Percentiles rank a stretch among this genome's conserved stretches.
These are phyloP conservation scores for Pseudozyma hubeiensis DNA, from an alignment of 1,284 basidiomycete genomes.

Conservation along the genomic window DNA sequence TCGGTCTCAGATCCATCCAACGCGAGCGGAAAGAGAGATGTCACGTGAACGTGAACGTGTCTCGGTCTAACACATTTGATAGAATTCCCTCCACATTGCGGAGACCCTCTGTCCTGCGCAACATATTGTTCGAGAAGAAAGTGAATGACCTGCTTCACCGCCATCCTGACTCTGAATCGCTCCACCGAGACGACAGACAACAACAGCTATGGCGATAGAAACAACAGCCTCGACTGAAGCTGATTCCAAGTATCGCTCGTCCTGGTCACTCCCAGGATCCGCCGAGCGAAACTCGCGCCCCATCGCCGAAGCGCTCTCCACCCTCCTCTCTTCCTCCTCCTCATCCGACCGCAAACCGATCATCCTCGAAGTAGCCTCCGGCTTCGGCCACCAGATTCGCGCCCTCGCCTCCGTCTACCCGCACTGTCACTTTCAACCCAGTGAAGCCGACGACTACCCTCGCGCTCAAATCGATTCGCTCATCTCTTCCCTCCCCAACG, in stretches of 20 bases:
- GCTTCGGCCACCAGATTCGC: constrained; percentile 40
- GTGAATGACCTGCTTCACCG: background rate
- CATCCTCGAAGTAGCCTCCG: constrained; percentile 49
- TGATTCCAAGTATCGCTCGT: constrained; percentile 33
- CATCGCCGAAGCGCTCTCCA: constrained; percentile 34
- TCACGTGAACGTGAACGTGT: no score
- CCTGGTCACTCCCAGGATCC: constrained; percentile 42
- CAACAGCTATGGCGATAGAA: background rate
- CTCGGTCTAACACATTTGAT: constrained; percentile 7
- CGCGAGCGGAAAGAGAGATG: no score
- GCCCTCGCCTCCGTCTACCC: constrained; percentile 20
- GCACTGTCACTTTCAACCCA: constrained; percentile 29
- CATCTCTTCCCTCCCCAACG: constrained; percentile 19
- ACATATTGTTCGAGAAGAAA: constrained; percentile 2
- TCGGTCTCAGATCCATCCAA: no score
- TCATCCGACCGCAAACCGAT: constrained; percentile 9
- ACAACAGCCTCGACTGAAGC: background rate
- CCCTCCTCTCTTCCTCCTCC: constrained; percentile 13
- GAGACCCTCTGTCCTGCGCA: constrained; percentile 7
- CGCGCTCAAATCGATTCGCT: constrained; percentile 27
- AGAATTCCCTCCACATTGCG: background rate
- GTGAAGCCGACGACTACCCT: constrained; percentile 41
- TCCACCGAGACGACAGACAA: background rate
- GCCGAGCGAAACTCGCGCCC: constrained; percentile 48
- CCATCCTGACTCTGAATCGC: background rate